Conservation (phyloP, 2,329 filamentous ascomycete species). For the Hypoxylon sp. region DNA sequence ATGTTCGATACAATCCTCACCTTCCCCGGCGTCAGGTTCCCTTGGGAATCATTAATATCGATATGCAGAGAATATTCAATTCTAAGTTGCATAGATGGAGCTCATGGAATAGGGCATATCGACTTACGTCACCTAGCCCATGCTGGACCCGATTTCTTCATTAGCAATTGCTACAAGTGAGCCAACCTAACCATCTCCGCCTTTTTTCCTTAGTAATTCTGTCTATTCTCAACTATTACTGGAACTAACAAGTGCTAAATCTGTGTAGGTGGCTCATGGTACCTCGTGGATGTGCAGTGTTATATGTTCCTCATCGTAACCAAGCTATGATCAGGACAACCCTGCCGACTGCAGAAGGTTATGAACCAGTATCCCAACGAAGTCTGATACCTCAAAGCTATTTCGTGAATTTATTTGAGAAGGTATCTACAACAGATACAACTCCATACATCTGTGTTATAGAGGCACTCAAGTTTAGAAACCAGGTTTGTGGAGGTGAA, state of each 20-base stretch:
- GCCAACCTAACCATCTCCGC: constrained; percentile 13
- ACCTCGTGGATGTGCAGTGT: constrained; percentile 73
- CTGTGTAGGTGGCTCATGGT: constrained; percentile 69
- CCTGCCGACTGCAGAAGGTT: constrained; percentile 75
- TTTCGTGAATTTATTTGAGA: constrained; percentile 71
- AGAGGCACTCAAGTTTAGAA: constrained; percentile 69
- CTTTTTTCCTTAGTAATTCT: too few species aligned
- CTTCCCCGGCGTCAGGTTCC: constrained; percentile 72
- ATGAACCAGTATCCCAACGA: constrained; percentile 52
- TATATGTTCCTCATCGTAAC: constrained; percentile 73
- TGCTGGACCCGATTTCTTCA: constrained; percentile 75
- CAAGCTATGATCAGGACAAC: constrained; percentile 72
- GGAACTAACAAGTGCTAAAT: too few species aligned
- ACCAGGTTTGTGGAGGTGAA: constrained; percentile 70
- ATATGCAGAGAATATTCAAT: constrained; percentile 67
- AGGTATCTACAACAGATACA: constrained; percentile 71
- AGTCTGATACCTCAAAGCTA: constrained; percentile 46
- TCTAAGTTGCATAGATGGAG: constrained; percentile 73
- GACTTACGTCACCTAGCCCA: constrained; percentile 63
- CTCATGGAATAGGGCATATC: constrained; percentile 77
- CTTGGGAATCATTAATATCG: constrained; percentile 69
- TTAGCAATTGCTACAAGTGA: constrained; percentile 74
- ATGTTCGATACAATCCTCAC: constrained; percentile 77
- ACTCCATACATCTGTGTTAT: constrained; percentile 69
- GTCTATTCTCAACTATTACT: too few species aligned